A percentile compares a stretch with the other conserved stretches of the same genome.
phyloP scores from a whole-genome alignment of 257 asterid species.

The Solanum boliviense region DNA sequence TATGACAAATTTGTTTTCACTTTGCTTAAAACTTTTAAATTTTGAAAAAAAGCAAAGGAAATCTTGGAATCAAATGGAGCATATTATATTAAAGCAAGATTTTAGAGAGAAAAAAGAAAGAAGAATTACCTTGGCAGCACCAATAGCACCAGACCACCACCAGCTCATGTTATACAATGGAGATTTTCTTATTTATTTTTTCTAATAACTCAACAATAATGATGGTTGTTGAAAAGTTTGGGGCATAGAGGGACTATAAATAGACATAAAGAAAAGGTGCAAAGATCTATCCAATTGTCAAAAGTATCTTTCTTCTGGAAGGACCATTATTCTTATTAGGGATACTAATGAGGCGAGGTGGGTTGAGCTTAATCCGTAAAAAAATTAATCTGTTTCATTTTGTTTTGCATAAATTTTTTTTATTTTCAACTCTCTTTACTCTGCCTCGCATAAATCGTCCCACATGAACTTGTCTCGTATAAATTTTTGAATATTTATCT shows the following conservation, averaged over 20 bases:
- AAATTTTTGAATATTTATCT: no score
- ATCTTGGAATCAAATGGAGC: background rate
- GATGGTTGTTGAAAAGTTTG: background rate
- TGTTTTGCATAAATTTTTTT: no score
- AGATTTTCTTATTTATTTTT: background rate
- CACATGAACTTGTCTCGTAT: no score
- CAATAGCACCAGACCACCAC: constrained; percentile 92
- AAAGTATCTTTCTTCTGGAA: background rate
- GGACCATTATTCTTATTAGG: background rate
- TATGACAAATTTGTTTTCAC: background rate
- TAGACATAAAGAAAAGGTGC: background rate
- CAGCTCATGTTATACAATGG: constrained; percentile 42
- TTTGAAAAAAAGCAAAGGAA: background rate
- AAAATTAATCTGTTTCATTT: no score
- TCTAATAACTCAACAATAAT: background rate
- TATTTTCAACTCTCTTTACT: no score
- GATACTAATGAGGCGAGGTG: no score
- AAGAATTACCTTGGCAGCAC: constrained; percentile 52
- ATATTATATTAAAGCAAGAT: background rate
- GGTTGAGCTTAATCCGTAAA: no score
- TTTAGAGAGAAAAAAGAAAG: background rate
- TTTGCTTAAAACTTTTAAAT: background rate
- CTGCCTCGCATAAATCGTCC: no score
- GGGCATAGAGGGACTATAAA: background rate
- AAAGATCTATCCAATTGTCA: background rate